Conservation (phyloP, 1,284 basidiomycete genomes). For the Amylostereum areolatum region DNA sequence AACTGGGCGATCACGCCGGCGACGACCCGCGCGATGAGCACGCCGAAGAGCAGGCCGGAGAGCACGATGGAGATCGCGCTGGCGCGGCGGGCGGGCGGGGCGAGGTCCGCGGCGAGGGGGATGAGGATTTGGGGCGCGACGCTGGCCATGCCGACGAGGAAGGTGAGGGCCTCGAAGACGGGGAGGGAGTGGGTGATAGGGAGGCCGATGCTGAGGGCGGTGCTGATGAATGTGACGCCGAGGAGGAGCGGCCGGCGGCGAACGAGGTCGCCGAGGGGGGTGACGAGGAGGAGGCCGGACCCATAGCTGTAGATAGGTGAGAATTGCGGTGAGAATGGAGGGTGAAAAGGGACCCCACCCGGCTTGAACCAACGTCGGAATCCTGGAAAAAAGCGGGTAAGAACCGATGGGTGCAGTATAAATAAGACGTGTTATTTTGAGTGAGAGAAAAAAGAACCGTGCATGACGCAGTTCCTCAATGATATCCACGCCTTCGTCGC, state of each 20-base stretch:
- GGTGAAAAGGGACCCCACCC: slow-evolving; percentile 23
- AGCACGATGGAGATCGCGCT: slow-evolving; percentile 45
- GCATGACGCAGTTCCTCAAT: no score
- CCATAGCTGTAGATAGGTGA: slow-evolving; percentile 28
- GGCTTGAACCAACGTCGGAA: slow-evolving; percentile 46
- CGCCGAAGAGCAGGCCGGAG: slow-evolving; percentile 42
- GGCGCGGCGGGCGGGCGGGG: slow-evolving; percentile 40
- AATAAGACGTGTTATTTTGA: neutral
- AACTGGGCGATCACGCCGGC: slow-evolving; percentile 42
- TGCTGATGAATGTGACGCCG: slow-evolving; percentile 30
- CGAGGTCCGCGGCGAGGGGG: slow-evolving; percentile 49
- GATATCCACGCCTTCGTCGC: no score
- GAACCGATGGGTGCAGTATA: neutral
- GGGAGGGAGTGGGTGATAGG: slow-evolving; percentile 36
- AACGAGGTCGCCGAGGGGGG: slow-evolving; percentile 48
- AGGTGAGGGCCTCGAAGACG: slow-evolving; percentile 41
- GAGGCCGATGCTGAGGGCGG: slow-evolving; percentile 38
- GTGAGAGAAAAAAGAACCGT: no score
- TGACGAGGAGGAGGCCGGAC: slow-evolving; percentile 42
- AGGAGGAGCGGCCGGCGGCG: slow-evolving; percentile 42
- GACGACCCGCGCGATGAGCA: slow-evolving; percentile 43
- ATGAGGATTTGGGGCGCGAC: slow-evolving; percentile 40
- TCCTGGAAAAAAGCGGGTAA: slow-evolving; percentile 15
- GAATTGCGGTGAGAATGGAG: neutral
- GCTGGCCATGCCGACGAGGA: slow-evolving; percentile 38